Percentiles rank a stretch among this genome's conserved stretches.
Evolutionary conservation across 345 rosid genomes (phyloP).

Genomic region (Linum lewisii): DNA sequence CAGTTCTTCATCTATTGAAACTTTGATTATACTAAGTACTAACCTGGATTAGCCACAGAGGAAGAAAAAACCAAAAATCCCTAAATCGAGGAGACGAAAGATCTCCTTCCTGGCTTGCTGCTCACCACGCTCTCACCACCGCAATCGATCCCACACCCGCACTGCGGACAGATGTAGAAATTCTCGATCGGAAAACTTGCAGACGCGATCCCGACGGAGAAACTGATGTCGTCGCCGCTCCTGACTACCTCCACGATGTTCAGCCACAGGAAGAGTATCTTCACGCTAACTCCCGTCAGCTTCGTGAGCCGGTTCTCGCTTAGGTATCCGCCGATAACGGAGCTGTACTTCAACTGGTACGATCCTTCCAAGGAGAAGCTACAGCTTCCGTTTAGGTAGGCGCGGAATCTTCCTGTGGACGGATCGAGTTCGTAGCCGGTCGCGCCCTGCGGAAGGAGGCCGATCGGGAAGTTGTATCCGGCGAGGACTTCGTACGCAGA

Average conservation of each 20-base stretch:
- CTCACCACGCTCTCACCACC: slow-evolving; percentile 19
- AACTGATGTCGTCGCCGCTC: slow-evolving; percentile 46
- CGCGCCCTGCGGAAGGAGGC: slow-evolving; percentile 72
- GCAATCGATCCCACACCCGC: slow-evolving; percentile 89
- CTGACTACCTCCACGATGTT: slow-evolving; percentile 80
- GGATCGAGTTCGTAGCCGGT: slow-evolving; percentile 53
- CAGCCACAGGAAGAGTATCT: slow-evolving; percentile 78
- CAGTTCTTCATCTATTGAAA: too few relatives aligned
- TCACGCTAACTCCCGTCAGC: slow-evolving; percentile 77
- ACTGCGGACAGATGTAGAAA: slow-evolving; percentile 80
- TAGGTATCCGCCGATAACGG: slow-evolving; percentile 64
- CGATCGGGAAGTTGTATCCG: slow-evolving; percentile 63
- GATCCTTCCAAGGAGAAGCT: slow-evolving; percentile 85
- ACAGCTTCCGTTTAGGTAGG: slow-evolving; percentile 53
- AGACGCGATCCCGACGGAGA: slow-evolving; percentile 91
- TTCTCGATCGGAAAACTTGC: slow-evolving; percentile 64
- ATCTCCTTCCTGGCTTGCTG: slow-evolving; percentile 28
- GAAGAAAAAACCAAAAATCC: background rate
- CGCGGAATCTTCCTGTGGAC: slow-evolving; percentile 52
- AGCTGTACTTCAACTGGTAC: slow-evolving; percentile 65
- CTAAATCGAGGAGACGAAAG: slow-evolving; percentile 50
- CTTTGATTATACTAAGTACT: background rate
- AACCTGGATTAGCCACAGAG: background rate
- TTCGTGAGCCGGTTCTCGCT: slow-evolving; percentile 45
- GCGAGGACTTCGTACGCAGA: slow-evolving; percentile 64